These are phyloP conservation scores for Flaveria brownii DNA, from an alignment of 129 eudicot species.

Conservation along the genomic window DNA sequence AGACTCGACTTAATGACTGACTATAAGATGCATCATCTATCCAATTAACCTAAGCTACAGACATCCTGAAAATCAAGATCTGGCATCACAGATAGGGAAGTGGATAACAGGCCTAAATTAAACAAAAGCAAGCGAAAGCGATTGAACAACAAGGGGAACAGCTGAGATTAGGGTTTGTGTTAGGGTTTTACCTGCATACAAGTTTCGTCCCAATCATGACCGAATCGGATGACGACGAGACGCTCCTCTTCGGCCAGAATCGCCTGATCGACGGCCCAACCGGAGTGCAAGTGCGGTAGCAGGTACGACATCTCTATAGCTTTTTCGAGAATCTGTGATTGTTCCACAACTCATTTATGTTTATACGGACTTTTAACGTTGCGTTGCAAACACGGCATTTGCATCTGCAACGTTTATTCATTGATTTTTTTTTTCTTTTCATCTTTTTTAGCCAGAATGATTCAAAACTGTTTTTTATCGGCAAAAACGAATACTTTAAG, in stretches of 20 bases:
- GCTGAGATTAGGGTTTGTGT: constrained; percentile 3
- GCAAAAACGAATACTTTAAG: too few species aligned
- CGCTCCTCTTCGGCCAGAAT: constrained; percentile 98
- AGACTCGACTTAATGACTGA: not conserved
- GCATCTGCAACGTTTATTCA: too few species aligned
- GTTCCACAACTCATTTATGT: not conserved
- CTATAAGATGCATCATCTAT: too few species aligned
- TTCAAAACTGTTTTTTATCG: too few species aligned
- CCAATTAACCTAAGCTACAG: not conserved
- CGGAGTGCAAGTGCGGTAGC: constrained; percentile 95
- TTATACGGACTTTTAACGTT: not conserved
- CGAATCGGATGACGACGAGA: constrained; percentile 85
- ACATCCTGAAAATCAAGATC: not conserved
- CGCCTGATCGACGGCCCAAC: constrained; percentile 99
- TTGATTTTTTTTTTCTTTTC: too few species aligned
- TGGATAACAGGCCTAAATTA: too few species aligned
- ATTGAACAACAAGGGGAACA: not conserved
- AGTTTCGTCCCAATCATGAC: constrained; percentile 98
- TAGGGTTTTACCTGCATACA: constrained; percentile 77
- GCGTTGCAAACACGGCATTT: not conserved
- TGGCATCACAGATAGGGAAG: not conserved
- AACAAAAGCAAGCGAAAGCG: not conserved
- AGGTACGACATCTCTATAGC: constrained; percentile 72
- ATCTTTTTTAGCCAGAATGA: too few species aligned
- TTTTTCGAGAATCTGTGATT: not conserved